Evolutionary conservation across 2,329 filamentous ascomycete species (phyloP), one percentile per base, ranked within the genome.

Genomic region (Xylaria polymorpha): DNA sequence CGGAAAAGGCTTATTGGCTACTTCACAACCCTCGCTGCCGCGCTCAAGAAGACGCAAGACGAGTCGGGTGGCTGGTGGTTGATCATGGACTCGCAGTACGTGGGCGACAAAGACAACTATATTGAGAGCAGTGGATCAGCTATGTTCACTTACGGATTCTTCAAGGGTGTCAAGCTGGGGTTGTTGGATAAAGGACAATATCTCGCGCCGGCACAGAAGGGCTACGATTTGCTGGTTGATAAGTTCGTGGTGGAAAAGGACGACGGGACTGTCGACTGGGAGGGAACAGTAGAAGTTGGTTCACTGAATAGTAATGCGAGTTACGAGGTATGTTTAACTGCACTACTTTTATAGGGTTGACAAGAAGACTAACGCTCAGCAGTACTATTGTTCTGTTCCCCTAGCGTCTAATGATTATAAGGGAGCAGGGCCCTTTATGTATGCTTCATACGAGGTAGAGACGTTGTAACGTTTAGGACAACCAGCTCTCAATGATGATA

Each of bases 51-150:
- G 18, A 79, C 81, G 0, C 83, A 83, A 55, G 84, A 86, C 66
- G 68, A 73, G 20, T 73, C 72, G 1, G 85, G 86, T 0, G 86
- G 85, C 7, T 90, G 87, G 87, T 89, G 86, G 84, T 78, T 88
- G 61, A 80, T 89, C 51, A 86, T 89, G 83, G 83, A 83, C 72
- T 80, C 83, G 66, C 77, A 81, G 32, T 84, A 85, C 64, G 81
- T 83, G 0, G 83, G 81, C 1, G 73, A 77, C 46, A 71, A 82
- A 55, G 86, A 86, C 2, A 90, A 91, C 76, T 90, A 87, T 76
- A 85, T 90, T 57, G 86, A 90, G 79, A 86, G 85, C 41, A 88
- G 86, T 39, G 87, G 83, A 8, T 85, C 85, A 1, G 87, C 86
- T 3, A 87, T 90, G 84, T 89, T 88, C 72, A 80, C 83, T 0